Percentiles rank a stretch among this genome's conserved stretches.
These are phyloP conservation scores for Fomitopsis betulina DNA, from an alignment of 1,284 basidiomycete species.

Conservation along the genomic window DNA sequence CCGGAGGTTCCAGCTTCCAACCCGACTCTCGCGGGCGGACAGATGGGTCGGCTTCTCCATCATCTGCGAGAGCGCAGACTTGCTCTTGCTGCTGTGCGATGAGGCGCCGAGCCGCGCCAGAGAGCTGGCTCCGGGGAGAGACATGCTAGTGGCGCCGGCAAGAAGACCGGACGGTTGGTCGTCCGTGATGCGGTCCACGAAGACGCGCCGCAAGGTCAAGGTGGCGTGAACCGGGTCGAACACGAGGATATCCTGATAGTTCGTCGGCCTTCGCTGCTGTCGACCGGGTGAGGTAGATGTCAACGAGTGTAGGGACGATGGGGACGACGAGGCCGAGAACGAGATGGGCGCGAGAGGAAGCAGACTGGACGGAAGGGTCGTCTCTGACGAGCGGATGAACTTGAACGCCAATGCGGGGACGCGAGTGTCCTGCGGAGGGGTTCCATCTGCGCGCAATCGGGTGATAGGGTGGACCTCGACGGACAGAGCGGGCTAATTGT, in stretches of 20 bases:
- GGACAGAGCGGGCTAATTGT: constrained; percentile 42
- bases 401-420: constrained; percentile 47
- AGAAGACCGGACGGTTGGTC: constrained; percentile 33
- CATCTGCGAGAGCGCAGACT: constrained; percentile 32
- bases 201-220: constrained; percentile 51
- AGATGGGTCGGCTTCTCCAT: constrained; percentile 40
- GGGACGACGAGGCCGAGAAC: constrained; percentile 30
- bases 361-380: constrained; percentile 34
- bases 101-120: constrained; percentile 22
- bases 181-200: constrained; percentile 34
- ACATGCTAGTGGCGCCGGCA: constrained; percentile 38
- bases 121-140: constrained; percentile 41
- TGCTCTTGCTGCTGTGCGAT: constrained; percentile 10
- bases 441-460: constrained; percentile 43
- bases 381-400: constrained; percentile 42
- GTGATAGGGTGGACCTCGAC: constrained; percentile 54
- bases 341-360: constrained; percentile 31
- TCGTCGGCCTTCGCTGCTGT: constrained; percentile 32
- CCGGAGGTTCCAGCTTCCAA: constrained; percentile 67
- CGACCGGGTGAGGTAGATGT: constrained; percentile 29
- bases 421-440: constrained; percentile 26
- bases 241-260: constrained; percentile 59
- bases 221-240: constrained; percentile 59
- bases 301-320: constrained; percentile 26
- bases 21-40: constrained; percentile 44